Base-by-base conservation (phyloP, 2,329 filamentous ascomycete species). In the Lasiodiplodia citricola region DNA sequence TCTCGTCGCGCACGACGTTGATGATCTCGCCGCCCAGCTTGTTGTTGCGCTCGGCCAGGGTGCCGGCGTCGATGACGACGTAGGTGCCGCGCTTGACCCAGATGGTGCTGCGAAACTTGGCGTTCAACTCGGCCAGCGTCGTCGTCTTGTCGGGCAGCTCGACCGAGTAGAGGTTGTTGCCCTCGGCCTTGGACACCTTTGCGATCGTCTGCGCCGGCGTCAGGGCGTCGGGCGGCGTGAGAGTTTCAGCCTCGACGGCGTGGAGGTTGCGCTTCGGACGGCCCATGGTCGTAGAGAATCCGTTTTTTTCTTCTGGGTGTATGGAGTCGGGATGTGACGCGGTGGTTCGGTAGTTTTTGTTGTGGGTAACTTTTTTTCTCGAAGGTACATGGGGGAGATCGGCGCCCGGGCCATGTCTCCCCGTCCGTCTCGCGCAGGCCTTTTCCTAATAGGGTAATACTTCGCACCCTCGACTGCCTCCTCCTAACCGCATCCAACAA, bases 71-170 rank as follows among this genome's bases (percentile, higher is more conserved):
- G 16, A 97, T 86, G 13, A 98, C 82, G 37, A 97, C 94, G 79
- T 91, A 98, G 0, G 93, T 93, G 37, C 94, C 92, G 21, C 93
- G 90, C 80, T 92, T 94, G 79, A 98, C 92, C 92, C 93, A 98
- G 71, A 98, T 93, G 2, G 93, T 96, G 72, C 93, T 96, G 70
- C 95, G 92, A 78, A 98, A 97, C 51, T 90, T 89, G 31, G 93
- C 84, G 11, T 92, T 91, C 23, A 99, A 88, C 83, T 97, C 94
- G 25, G 94, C 90, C 21, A 96, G 83, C 50, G 95, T 80, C 7
- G 86, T 82, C 74, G 89, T 87, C 69, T 87, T 86, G 14, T 71
- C 69, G 28, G 94, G 89, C 37, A 94, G 83, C 76, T 90, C 86
- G 76, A 95, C 93, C 54, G 87, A 87, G 84, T 97, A 98, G 52